Evolutionary conservation across 192 early-diverging fungal species (phyloP).

Genomic region (Gamsiella multidivaricata): DNA sequence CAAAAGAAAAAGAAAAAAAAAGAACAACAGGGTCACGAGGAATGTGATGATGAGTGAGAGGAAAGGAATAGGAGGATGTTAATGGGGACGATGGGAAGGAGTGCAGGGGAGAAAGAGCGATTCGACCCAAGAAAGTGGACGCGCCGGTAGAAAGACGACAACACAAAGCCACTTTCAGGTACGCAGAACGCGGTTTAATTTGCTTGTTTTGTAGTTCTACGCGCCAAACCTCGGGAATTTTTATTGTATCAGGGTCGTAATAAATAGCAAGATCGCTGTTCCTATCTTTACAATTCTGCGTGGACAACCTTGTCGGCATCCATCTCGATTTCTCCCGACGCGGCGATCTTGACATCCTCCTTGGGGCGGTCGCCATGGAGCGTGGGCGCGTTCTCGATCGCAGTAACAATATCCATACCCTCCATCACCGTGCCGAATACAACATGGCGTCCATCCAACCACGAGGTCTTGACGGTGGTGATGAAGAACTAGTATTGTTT

Average conservation of each 20-base stretch:
- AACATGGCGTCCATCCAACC: slow-evolving; percentile 93
- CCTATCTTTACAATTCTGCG: slow-evolving; percentile 45
- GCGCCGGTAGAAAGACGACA: not conserved
- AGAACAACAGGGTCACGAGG: no score
- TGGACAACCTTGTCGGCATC: slow-evolving; percentile 25
- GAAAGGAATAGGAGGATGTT: no score
- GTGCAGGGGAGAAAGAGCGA: no score
- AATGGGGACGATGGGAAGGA: no score
- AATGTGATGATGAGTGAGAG: no score
- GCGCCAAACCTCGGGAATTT: no score
- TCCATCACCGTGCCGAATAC: slow-evolving; percentile 93
- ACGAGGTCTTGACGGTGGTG: slow-evolving; percentile 85
- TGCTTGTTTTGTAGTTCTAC: no score
- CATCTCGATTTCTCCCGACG: slow-evolving; percentile 75
- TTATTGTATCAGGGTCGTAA: no score
- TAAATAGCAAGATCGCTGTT: no score
- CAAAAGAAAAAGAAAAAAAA: no score
- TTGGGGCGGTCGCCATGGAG: slow-evolving; percentile 70
- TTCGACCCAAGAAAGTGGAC: not conserved
- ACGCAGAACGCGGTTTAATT: not conserved
- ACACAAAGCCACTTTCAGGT: not conserved
- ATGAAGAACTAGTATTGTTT: slow-evolving; percentile 83
- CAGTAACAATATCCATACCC: slow-evolving; percentile 78
- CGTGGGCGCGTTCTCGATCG: slow-evolving; percentile 79
- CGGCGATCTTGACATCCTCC: slow-evolving; percentile 72